Evolutionary conservation across 345 rosid genomes (phyloP).

Genomic region (Melaleuca quinquenervia): DNA sequence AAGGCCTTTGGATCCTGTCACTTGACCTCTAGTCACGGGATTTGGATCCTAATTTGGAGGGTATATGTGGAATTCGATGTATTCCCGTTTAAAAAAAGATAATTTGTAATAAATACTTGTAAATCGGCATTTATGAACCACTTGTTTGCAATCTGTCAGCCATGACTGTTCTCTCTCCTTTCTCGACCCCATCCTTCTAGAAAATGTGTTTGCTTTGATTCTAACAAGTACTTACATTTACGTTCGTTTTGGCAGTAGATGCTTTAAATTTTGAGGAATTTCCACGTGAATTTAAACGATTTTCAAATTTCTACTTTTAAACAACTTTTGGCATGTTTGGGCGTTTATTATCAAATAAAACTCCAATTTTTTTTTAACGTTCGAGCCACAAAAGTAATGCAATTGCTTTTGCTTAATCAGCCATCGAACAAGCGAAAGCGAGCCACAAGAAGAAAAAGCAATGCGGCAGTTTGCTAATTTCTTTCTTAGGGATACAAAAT

Average conservation of each 20-base stretch:
- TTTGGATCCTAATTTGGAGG: too few relatives aligned
- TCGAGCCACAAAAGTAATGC: too few relatives aligned
- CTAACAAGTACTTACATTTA: background rate
- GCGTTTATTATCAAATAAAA: background rate
- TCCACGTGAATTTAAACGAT: background rate
- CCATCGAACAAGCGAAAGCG: background rate
- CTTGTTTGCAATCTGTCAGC: background rate
- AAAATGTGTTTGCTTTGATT: background rate
- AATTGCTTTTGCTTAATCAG: too few relatives aligned
- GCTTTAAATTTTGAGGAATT: background rate
- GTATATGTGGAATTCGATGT: background rate
- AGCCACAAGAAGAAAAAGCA: background rate
- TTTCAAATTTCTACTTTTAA: background rate
- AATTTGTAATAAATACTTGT: background rate
- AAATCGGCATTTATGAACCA: background rate
- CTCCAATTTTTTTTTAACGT: too few relatives aligned
- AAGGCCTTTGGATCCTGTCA: too few relatives aligned
- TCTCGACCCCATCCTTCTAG: background rate
- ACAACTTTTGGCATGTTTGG: background rate
- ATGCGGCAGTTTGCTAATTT: accelerated
- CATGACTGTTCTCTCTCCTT: background rate
- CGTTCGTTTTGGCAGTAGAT: background rate
- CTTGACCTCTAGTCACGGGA: too few relatives aligned
- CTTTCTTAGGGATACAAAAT: background rate
- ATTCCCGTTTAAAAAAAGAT: background rate